These are phyloP conservation scores for Theileria luwenshuni DNA, from an alignment of 169 alveolate genomes.

Conservation along the genomic window DNA sequence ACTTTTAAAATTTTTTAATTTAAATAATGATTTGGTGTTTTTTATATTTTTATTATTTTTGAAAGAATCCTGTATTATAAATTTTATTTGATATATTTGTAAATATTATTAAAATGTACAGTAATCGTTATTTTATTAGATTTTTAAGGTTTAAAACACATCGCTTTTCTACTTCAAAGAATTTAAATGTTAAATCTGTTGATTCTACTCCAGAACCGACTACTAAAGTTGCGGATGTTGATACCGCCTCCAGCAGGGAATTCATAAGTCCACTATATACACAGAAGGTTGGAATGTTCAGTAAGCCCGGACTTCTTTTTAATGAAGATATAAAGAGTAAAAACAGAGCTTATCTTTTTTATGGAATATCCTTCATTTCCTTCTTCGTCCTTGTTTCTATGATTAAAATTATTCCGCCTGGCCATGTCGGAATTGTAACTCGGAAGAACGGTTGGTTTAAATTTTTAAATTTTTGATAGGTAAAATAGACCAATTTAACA, in stretches of 20 bases:
- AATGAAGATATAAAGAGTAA: constrained; percentile 23
- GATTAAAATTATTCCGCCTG: constrained; percentile 65
- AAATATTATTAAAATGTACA: too few species aligned
- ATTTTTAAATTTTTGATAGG: constrained; percentile 9
- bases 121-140: too few species aligned
- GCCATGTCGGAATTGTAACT: constrained; percentile 62
- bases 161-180: too few species aligned
- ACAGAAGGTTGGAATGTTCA: constrained; percentile 56
- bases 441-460: constrained; percentile 35
- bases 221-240: not conserved
- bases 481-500: constrained; percentile 59
- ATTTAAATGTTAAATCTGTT: too few species aligned
- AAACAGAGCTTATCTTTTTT: constrained; percentile 26
- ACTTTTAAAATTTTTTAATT: too few species aligned
- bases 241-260: not conserved
- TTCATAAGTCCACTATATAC: constrained; percentile 47
- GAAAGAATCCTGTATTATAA: too few species aligned
- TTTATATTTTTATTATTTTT: too few species aligned
- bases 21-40: too few species aligned
- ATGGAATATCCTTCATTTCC: constrained; percentile 45
- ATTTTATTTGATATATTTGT: too few species aligned
- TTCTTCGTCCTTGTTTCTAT: constrained; percentile 28
- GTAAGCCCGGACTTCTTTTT: constrained; percentile 57
- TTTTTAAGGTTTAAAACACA: too few species aligned
- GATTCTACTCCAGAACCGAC: too few species aligned